These are phyloP conservation scores for maize (Zea mays) DNA, from an alignment of 176 grass and related monocot species.

Conservation along the genomic window DNA sequence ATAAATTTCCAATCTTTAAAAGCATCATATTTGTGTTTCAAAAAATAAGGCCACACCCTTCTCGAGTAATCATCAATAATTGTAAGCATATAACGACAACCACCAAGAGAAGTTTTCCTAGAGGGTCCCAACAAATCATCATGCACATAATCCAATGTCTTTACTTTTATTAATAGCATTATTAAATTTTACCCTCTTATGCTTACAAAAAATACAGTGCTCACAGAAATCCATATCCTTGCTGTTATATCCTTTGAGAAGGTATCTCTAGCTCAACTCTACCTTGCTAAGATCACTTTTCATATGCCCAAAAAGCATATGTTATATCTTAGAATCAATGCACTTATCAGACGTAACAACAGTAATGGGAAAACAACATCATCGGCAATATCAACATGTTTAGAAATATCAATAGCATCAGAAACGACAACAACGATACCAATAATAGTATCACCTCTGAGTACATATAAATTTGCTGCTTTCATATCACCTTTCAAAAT, in stretches of 20 bases:
- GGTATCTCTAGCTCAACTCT: neutral
- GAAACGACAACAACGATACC: neutral
- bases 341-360: neutral
- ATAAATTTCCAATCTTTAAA: conserved; percentile 24
- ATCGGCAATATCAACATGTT: too few species aligned
- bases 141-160: neutral
- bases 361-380: too few species aligned
- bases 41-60: conserved; percentile 4
- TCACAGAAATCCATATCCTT: neutral
- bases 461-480: neutral
- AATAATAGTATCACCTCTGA: neutral
- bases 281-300: neutral
- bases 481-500: neutral
- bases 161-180: neutral
- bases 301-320: too few species aligned
- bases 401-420: neutral
- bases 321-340: too few species aligned
- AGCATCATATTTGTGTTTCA: neutral
- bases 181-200: neutral
- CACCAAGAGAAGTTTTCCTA: too few species aligned
- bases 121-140: neutral
- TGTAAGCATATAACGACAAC: neutral
- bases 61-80: neutral
- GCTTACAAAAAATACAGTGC: neutral
- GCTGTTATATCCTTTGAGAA: neutral